Conservation (phyloP, 306 rosid genomes). For the Benincasa hispida region DNA sequence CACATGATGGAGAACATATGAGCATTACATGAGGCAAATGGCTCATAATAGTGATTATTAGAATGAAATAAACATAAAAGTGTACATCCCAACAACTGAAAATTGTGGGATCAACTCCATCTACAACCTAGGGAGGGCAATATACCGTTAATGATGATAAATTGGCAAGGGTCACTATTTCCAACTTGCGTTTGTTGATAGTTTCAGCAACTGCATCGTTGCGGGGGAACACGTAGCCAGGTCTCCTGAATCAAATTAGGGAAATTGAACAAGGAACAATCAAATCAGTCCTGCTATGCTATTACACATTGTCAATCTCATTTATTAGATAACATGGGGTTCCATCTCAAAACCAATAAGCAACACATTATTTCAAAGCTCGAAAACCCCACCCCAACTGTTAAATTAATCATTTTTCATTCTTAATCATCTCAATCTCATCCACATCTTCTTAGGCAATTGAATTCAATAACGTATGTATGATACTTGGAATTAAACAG, state of each 20-base stretch:
- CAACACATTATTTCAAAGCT: not conserved
- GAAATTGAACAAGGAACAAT: not conserved
- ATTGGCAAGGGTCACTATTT: constrained; percentile 69
- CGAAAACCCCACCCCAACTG: not conserved
- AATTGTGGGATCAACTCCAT: not conserved
- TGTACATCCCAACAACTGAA: not conserved
- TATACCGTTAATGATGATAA: constrained; percentile 49
- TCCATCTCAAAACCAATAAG: too few relatives aligned
- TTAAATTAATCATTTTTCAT: not conserved
- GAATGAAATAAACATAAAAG: not conserved
- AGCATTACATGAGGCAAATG: not conserved
- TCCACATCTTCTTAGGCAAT: not conserved
- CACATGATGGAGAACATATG: not conserved
- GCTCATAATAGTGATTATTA: not conserved
- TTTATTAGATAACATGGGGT: too few relatives aligned
- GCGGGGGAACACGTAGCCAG: constrained; percentile 27
- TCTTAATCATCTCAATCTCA: not conserved
- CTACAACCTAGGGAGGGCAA: not conserved
- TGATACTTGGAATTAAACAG: not conserved
- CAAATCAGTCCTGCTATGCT: not conserved
- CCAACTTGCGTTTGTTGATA: constrained; percentile 33
- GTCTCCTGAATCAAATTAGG: constrained; percentile 20
- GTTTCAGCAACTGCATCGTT: constrained; percentile 13
- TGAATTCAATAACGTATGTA: not conserved
- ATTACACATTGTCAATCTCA: not conserved